phyloP scores from a whole-genome alignment of 768 basidiomycete genomes.

The Mycena epipterygia region DNA sequence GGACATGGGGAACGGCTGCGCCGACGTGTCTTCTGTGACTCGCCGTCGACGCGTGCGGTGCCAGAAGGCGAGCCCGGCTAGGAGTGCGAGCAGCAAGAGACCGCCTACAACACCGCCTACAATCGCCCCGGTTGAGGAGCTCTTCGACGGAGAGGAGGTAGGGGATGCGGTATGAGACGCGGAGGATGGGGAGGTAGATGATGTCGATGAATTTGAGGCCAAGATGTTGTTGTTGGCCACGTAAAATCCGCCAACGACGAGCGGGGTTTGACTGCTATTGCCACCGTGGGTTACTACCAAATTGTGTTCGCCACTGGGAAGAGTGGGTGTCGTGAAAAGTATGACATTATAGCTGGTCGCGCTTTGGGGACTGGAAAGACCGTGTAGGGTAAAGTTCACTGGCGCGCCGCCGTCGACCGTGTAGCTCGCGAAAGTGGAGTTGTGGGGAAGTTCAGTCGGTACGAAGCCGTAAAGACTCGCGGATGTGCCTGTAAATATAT shows the following conservation, averaged over 20 bases:
- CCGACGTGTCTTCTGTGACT: background rate
- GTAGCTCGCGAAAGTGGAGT: constrained; percentile 40
- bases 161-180: background rate
- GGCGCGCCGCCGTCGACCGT: constrained; percentile 40
- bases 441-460: constrained; percentile 36
- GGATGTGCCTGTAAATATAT: constrained; percentile 39
- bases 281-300: constrained; percentile 37
- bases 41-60: constrained; percentile 9
- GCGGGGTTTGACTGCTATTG: constrained; percentile 28
- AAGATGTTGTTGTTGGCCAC: constrained; percentile 26
- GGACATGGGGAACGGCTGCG: background rate
- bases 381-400: constrained; percentile 31
- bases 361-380: constrained; percentile 15
- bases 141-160: background rate
- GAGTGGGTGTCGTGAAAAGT: constrained; percentile 36
- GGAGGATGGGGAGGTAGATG: background rate
- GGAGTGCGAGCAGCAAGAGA: constrained; percentile 10
- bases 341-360: constrained; percentile 39
- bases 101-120: constrained; percentile 33
- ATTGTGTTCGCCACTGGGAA: constrained; percentile 35
- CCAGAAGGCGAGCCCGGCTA: constrained; percentile 7
- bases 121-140: constrained; percentile 17
- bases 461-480: constrained; percentile 41
- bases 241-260: constrained; percentile 37
- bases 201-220: background rate